A percentile compares a stretch with the other conserved stretches of the same genome.
Evolutionary conservation across 768 basidiomycete genomes (phyloP).

Genomic region (Macrolepiota albuminosa): DNA sequence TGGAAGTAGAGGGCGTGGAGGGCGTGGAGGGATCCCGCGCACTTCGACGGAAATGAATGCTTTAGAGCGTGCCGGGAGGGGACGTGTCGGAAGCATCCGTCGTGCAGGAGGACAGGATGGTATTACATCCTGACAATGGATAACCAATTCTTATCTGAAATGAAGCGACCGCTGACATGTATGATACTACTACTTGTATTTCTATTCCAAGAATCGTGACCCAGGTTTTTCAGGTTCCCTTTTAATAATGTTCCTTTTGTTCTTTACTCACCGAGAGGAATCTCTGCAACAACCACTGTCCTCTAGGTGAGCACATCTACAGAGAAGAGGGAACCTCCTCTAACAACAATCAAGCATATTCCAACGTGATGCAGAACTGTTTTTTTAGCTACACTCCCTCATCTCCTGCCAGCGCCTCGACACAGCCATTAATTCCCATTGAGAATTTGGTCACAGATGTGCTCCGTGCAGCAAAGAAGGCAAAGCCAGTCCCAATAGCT

Average conservation of each 20-base stretch:
- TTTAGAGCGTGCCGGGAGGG: constrained; percentile 13
- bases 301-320: no score
- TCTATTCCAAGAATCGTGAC: neutral
- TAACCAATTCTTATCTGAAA: neutral
- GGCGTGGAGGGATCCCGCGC: neutral
- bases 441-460: no score
- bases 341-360: no score
- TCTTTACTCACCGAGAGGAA: no score
- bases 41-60: constrained; percentile 11
- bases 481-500: no score
- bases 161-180: neutral
- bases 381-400: no score
- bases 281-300: no score
- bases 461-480: no score
- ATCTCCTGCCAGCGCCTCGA: no score
- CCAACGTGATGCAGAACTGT: no score
- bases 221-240: neutral
- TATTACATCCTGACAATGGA: neutral
- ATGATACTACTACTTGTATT: neutral
- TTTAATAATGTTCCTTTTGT: neutral
- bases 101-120: constrained; percentile 4
- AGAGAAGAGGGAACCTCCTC: no score
- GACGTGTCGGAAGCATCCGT: constrained; percentile 13
- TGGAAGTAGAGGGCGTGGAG: constrained; percentile 18
- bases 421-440: no score